Conservation (phyloP, 495 filamentous ascomycete genomes). For the Aspergillus asperescens region DNA sequence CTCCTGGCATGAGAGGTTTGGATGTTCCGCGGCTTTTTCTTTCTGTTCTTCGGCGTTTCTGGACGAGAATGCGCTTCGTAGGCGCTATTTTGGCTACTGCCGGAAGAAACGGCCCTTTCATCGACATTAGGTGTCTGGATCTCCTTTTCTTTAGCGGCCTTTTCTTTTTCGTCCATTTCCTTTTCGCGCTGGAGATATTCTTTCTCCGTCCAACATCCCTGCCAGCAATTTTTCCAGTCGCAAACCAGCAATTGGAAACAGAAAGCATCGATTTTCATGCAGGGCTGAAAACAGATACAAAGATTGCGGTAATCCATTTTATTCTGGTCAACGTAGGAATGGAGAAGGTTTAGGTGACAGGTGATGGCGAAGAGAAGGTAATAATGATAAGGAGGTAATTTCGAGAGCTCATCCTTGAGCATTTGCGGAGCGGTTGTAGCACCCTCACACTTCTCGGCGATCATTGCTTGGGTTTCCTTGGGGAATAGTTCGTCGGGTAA, state of each 20-base stretch:
- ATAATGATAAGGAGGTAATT: conserved; percentile 86
- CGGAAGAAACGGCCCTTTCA: conserved; percentile 59
- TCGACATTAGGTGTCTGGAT: conserved; percentile 27
- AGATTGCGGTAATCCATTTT: conserved; percentile 93
- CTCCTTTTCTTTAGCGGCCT: conserved; percentile 24
- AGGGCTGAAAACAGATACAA: conserved; percentile 91
- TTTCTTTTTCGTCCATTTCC: conserved; percentile 47
- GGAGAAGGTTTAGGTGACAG: conserved; percentile 82
- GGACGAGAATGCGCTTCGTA: conserved; percentile 31
- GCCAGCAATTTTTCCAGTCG: conserved; percentile 92
- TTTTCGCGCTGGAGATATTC: conserved; percentile 69
- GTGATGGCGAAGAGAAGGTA: conserved; percentile 95
- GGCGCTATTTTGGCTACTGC: conserved; percentile 49
- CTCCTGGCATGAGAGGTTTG: conserved; percentile 37
- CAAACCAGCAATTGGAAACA: conserved; percentile 89
- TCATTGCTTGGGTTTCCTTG: conserved; percentile 66
- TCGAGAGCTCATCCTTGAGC: conserved; percentile 84
- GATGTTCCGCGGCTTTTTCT: conserved; percentile 37
- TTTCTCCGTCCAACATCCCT: conserved; percentile 88
- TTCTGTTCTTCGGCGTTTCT: conserved; percentile 29
- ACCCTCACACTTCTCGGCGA: conserved; percentile 68
- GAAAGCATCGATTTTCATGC: conserved; percentile 83
- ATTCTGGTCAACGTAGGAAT: conserved; percentile 79
- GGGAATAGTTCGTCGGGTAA: conserved; percentile 89
- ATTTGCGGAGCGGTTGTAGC: conserved; percentile 70